Base-by-base conservation (phyloP, 257 asterid species). In the Solanum lycopersicoides region DNA sequence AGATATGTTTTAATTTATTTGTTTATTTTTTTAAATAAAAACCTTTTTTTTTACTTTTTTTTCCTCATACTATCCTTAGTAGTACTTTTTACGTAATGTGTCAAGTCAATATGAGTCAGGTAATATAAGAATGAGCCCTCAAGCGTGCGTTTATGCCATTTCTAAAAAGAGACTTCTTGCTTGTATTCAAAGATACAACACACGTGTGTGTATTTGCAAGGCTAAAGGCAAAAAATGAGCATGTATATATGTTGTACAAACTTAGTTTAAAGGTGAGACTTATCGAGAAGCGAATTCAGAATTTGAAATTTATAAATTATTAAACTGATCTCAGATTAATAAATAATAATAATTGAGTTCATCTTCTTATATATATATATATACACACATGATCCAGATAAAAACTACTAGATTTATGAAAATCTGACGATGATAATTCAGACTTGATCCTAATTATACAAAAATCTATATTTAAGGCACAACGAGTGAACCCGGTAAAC, bases 211-310 rank as follows among this genome's bases (percentile, higher is more conserved):
- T 75, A 23, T 39, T 39, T 71, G 75, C 35, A 30, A 34, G 41
- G 75, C 21, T 23, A 28, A 68, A 68, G 79, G 45, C 45, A 72
- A 72, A 68, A 68, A 34, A 68, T 68, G 37, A 72, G 25, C 45
- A 18, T 20, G 28, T 3, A 7, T 9, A 23, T 34, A 1, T 37
- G 39, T 21, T 1, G 39, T 2, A 50, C 60, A 71, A 32, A 71
- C 76, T 71, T 28, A 47, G 35, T 71, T 30, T 32, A 71, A 69
- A 32, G 23, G 18, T 5, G 39, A 28, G 21, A 2, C 6, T 68
- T 16, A 56, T 0, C 30, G 34, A 12, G 7, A 25, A 65, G 0
- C 1, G 0, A 1, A 65, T n/a, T 65, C 2, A 25, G 0, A 65
- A 65, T 65, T 65, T n/a, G 1, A 65, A 65, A 2, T 25, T 25